These are phyloP conservation scores for Pleurotus ostreatus DNA, from an alignment of 768 basidiomycete genomes.

Conservation along the genomic window DNA sequence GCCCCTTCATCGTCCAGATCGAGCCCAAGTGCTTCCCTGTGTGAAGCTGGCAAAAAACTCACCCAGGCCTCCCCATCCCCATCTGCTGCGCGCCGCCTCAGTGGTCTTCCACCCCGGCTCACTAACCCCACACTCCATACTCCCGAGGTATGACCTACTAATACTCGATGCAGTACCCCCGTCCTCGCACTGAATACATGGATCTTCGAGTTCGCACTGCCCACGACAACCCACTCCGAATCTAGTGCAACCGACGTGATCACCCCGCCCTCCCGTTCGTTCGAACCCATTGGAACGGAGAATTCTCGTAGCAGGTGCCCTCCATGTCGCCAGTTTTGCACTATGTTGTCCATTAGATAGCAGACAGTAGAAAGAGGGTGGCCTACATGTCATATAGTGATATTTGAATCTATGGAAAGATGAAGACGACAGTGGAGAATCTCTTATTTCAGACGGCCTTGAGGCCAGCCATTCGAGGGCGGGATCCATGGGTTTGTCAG, in stretches of 20 bases:
- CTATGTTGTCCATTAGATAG: conserved; percentile 29
- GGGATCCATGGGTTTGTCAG: conserved; percentile 34
- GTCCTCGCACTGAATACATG: conserved; percentile 81
- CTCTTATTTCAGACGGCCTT: background rate
- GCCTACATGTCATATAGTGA: conserved; percentile 61
- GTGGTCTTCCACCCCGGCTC: conserved; percentile 52
- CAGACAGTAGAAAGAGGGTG: conserved; percentile 6
- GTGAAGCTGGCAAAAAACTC: conserved; percentile 27
- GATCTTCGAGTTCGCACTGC: conserved; percentile 80
- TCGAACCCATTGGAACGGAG: conserved; percentile 36
- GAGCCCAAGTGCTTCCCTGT: conserved; percentile 49
- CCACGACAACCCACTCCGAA: conserved; percentile 79
- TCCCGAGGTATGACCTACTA: conserved; percentile 83
- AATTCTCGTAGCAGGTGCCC: conserved; percentile 69
- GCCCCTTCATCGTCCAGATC: conserved; percentile 14
- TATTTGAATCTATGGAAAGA: conserved; percentile 7
- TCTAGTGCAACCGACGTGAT: conserved; percentile 89
- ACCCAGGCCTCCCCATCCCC: background rate
- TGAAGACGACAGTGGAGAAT: background rate
- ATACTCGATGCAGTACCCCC: conserved; percentile 71
- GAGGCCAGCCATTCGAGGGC: conserved; percentile 30
- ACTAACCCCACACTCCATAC: conserved; percentile 91
- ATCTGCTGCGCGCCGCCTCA: conserved; percentile 7
- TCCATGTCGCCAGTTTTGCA: conserved; percentile 77
- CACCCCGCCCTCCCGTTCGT: conserved; percentile 47